Evolutionary conservation across 2,329 filamentous ascomycete species (phyloP).

Genomic region (Trichophyton equinum): DNA sequence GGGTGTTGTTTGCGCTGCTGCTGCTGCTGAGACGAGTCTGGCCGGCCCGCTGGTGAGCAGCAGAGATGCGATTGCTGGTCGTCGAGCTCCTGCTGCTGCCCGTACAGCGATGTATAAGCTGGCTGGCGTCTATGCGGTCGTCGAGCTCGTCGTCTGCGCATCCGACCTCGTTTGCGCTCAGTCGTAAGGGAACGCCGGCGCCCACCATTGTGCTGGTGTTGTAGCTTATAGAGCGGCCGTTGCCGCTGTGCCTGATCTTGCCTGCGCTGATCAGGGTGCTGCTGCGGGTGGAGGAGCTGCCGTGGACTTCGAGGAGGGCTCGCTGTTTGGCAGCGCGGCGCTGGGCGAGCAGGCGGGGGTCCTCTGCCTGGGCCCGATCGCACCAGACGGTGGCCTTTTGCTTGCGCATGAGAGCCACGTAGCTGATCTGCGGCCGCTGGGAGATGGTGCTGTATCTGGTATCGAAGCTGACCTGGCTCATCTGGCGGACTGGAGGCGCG

Average conservation of each 20-base stretch:
- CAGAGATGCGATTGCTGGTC: conserved; percentile 35
- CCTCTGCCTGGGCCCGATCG: conserved; percentile 83
- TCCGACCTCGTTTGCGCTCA: conserved; percentile 92
- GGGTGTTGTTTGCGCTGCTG: conserved; percentile 36
- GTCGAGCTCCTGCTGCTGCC: conserved; percentile 49
- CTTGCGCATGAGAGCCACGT: conserved; percentile 89
- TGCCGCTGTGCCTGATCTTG: conserved; percentile 81
- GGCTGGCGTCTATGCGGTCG: conserved; percentile 33
- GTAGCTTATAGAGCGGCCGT: conserved; percentile 66
- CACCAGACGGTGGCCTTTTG: conserved; percentile 99
- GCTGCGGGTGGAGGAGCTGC: conserved; percentile 44
- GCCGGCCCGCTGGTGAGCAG: conserved; percentile 32
- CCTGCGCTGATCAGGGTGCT: conserved; percentile 53
- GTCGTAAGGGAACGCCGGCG: conserved; percentile 73
- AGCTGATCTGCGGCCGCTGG: conserved; percentile 62
- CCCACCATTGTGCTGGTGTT: conserved; percentile 61
- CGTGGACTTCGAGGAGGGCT: conserved; percentile 71
- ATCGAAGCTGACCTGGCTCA: conserved; percentile 21
- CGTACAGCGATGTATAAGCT: conserved; percentile 39
- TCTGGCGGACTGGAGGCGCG: conserved; percentile 16
- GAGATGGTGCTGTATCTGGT: conserved; percentile 66
- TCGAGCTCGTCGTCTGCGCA: conserved; percentile 74
- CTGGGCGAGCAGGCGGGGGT: conserved; percentile 68
- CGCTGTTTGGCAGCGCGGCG: conserved; percentile 79
- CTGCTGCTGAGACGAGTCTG: conserved; percentile 32